Evolutionary conservation across 805 yeast species (phyloP).

Genomic region (Yarrowia sp.): DNA sequence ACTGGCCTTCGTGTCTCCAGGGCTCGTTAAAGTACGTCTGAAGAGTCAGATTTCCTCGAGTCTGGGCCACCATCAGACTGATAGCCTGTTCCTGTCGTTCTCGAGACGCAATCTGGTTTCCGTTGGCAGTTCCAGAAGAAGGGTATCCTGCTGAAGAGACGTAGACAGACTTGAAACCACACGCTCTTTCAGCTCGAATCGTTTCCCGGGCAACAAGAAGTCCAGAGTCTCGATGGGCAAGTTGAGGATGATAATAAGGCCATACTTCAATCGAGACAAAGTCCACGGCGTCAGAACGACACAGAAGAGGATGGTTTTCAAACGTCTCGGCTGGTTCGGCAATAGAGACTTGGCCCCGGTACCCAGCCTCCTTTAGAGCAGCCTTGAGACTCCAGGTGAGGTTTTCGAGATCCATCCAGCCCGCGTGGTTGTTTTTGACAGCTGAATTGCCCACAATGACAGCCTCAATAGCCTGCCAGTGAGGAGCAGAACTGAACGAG

Average conservation of each 20-base stretch:
- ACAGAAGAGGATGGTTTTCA: neutral
- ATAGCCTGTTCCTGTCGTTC: neutral
- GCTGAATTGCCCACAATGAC: conserved; percentile 4
- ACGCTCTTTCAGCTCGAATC: neutral
- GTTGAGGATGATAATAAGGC: neutral
- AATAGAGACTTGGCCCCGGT: neutral
- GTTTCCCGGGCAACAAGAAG: neutral
- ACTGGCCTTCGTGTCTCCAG: neutral
- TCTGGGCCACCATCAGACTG: neutral
- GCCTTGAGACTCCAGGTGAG: neutral
- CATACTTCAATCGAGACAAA: neutral
- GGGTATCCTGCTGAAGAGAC: neutral
- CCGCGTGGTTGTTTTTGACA: conserved; percentile 1
- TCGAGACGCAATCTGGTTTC: neutral
- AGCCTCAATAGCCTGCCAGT: neutral
- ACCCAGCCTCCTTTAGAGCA: neutral
- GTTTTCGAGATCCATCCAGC: conserved; percentile 6
- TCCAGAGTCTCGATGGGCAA: neutral
- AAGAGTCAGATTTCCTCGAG: neutral
- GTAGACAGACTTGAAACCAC: neutral
- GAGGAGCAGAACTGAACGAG: neutral
- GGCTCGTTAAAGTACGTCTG: conserved; percentile 13
- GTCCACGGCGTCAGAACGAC: neutral
- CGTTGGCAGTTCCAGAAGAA: neutral
- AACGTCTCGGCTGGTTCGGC: conserved; percentile 7